Evolutionary conservation across 306 rosid genomes (phyloP), one percentile per base, ranked within the genome.

Genomic region (Trichosanthes truncata): DNA sequence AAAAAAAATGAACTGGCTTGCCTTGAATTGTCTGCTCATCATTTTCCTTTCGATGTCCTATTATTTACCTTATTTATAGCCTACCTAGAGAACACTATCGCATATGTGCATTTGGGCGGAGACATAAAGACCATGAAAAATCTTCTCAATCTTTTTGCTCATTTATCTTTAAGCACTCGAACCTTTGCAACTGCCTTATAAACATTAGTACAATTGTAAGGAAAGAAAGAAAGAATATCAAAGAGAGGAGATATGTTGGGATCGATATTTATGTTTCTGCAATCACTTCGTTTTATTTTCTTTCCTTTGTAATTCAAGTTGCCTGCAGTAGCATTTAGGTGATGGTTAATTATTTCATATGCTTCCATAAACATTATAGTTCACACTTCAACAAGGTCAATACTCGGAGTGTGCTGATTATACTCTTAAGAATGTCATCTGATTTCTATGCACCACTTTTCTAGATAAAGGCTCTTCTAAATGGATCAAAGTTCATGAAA

Each of bases 401-500:
- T 43, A 49, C 52, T 46, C 17, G 10, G 33, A 29, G 2, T 51
- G 18, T 51, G 59, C 59, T 52, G 52, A 46, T 46, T 12, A 46
- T 46, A 3, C 56, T 43, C 40, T 72, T n/a, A 8, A 72, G 6
- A 46, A 18, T 46, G 23, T 72, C 59, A 72, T 46, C 59, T 26
- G 57, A 46, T 49, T 72, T 45, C 40, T 77, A 12, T 20, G 29
- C 76, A 69, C 56, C 85, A 45, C 72, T 80, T 67, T 61, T 76
- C 48, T 86, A 85, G 92, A 86, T 49, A 73, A 45, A 73, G 81
- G 87, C 61, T 82, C 86, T 43, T 65, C 92, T 7, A 90, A 86
- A 85, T 93, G 97, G 99, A 82, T 95, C 80, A 90, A 87, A 87
- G 96, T 93, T 72, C 83, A 87, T 31, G 99, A 92, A 81, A 91